Evolutionary conservation across 1,139 yeast genomes (phyloP), one percentile per base, ranked within the genome.

Genomic region (Hansenula lynferdii): DNA sequence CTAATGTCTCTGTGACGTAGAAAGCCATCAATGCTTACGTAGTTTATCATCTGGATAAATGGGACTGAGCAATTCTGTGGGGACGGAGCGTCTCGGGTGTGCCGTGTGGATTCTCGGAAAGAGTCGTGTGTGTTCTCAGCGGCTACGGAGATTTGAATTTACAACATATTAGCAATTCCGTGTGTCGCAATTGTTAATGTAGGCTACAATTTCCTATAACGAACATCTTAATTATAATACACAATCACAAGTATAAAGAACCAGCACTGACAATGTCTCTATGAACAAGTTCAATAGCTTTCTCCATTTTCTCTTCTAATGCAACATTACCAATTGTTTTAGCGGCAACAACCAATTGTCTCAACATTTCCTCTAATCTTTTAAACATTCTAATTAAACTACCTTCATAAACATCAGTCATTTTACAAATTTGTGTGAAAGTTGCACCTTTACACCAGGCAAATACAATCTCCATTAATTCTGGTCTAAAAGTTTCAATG

Each of bases 391-490:
- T 78, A 48, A 94, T 90, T 59, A 94, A 73, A 23, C 95, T 84
- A 32, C 99, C 99, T 67, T 94, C 98, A 54, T 90, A 94, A 33
- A 94, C 97, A 58, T 92, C 98, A 0, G 98, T 92, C 97, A 92
- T 87, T 62, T 90, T 90, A 67, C 97, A 92, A 45, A 92, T 90
- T 59, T 90, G 97, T 0, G 97, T 90, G 62, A 94, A 94, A 0
- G 92, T 69, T 5, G 96, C 96, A 22, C 97, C 97, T 57, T 84
- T 83, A 59, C 97, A 86, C 99, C 99, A 94, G 33, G 94, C 87
- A 62, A 67, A 87, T 1, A 94, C 96, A 36, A 92, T 97, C 58
- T 89, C 97, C 97, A 94, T 90, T 48, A 94, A 70, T 57, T 92
- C 96, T 19, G 89, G 82, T 60, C 95, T 79, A 69, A 92, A 94